These are phyloP conservation scores for Erodium maritimum DNA, from an alignment of 345 rosid species.

Conservation along the genomic window DNA sequence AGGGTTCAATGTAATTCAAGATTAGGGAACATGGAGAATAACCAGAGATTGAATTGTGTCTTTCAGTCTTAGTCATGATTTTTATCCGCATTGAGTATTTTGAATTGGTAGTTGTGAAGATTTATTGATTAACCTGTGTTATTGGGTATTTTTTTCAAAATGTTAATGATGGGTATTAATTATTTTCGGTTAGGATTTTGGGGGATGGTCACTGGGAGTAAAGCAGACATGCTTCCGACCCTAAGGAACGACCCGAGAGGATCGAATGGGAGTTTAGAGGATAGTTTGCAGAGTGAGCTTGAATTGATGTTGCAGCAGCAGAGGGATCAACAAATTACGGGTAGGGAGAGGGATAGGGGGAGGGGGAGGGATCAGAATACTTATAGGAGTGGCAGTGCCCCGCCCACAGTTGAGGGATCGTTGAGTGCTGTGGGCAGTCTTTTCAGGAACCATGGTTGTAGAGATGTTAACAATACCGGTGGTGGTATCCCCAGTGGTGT, in stretches of 20 bases:
- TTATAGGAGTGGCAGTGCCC: slow-evolving; percentile 84
- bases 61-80: background rate
- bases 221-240: slow-evolving; percentile 45
- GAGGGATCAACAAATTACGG: slow-evolving; percentile 28
- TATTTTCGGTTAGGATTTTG: slow-evolving; percentile 8
- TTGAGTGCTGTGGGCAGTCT: slow-evolving; percentile 59
- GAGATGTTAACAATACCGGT: slow-evolving; percentile 20
- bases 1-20: background rate
- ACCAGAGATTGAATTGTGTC: background rate
- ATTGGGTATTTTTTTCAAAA: background rate
- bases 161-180: too few species aligned
- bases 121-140: background rate
- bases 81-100: background rate
- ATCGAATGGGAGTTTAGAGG: slow-evolving; percentile 44
- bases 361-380: slow-evolving; percentile 30
- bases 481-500: slow-evolving; percentile 21
- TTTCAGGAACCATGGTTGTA: slow-evolving; percentile 30
- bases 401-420: slow-evolving; percentile 90
- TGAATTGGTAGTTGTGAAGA: background rate
- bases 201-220: slow-evolving; percentile 42
- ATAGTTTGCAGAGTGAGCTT: slow-evolving; percentile 49
- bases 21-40: background rate
- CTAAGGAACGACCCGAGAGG: slow-evolving; percentile 31
- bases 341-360: slow-evolving; percentile 23
- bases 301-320: slow-evolving; percentile 52